A percentile compares a stretch with the other conserved stretches of the same genome.
Evolutionary conservation across 164 flowering plant genomes (phyloP).

Genomic region (Magnolia officinalis): DNA sequence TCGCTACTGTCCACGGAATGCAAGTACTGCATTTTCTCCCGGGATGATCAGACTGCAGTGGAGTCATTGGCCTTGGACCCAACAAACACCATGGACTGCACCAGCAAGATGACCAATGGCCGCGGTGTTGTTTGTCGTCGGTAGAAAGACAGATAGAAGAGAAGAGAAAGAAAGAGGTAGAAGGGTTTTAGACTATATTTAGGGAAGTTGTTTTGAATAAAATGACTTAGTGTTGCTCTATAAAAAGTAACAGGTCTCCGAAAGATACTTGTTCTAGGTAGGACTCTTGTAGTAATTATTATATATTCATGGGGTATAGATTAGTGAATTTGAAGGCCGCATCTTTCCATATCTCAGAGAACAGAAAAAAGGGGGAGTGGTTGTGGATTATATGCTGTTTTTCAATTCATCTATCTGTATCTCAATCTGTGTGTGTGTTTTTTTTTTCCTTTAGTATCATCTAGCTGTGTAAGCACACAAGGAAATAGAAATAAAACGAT

Average conservation of each 20-base stretch:
- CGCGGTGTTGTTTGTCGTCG: conserved; percentile 26
- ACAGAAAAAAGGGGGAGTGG: too few relatives aligned
- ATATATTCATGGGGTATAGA: not conserved
- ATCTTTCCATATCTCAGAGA: too few relatives aligned
- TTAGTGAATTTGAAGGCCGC: not conserved
- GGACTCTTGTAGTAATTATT: too few relatives aligned
- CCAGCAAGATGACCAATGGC: conserved; percentile 22
- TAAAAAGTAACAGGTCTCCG: not conserved
- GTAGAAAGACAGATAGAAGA: not conserved
- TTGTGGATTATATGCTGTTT: too few relatives aligned
- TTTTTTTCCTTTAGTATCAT: too few relatives aligned
- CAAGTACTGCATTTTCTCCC: conserved; percentile 20
- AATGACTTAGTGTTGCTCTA: not conserved
- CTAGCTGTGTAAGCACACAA: too few relatives aligned
- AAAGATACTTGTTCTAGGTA: not conserved
- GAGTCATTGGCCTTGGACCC: conserved; percentile 16
- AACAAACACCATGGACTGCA: conserved; percentile 15
- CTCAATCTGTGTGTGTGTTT: too few relatives aligned
- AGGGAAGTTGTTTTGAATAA: conserved; percentile 2
- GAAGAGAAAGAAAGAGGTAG: not conserved
- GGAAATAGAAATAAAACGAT: too few relatives aligned
- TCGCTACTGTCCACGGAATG: conserved; percentile 27
- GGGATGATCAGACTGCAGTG: not conserved
- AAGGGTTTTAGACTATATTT: not conserved
- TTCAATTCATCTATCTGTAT: too few relatives aligned